These are phyloP conservation scores for Leccinum insolens DNA, from an alignment of 1,284 basidiomycete species.

Conservation along the genomic window DNA sequence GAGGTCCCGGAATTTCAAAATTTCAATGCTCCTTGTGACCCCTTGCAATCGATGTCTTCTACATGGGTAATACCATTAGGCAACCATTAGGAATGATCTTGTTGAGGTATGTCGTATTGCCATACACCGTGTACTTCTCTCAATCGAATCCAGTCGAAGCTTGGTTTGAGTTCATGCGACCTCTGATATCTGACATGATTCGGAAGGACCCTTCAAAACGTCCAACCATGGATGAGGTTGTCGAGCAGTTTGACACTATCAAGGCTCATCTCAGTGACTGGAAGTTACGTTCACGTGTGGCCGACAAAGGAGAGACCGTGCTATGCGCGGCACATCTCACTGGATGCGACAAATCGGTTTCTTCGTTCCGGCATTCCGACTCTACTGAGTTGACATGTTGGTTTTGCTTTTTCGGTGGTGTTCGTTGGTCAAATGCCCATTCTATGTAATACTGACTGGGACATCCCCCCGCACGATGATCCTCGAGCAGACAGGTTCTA, in stretches of 20 bases:
- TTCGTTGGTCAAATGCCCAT: too few relatives aligned
- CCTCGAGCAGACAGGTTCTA: too few relatives aligned
- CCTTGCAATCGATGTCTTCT: too few relatives aligned
- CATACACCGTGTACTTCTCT: neutral
- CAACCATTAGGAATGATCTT: neutral
- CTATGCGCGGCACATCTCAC: conserved; percentile 9
- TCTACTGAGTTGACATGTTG: conserved; percentile 6
- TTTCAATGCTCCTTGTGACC: neutral
- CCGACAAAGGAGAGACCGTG: conserved; percentile 8
- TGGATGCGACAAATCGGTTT: conserved; percentile 18
- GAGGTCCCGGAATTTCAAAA: conserved; percentile 26
- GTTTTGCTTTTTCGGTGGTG: too few relatives aligned
- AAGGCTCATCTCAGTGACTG: neutral
- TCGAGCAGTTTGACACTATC: conserved; percentile 9
- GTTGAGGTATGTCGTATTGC: conserved; percentile 18
- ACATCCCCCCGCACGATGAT: too few relatives aligned
- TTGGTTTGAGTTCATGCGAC: conserved; percentile 1
- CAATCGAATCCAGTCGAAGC: conserved; percentile 3
- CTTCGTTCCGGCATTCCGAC: conserved; percentile 12
- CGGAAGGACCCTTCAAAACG: conserved; percentile 6
- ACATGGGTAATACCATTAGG: neutral
- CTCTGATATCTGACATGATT: conserved; percentile 5
- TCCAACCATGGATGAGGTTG: conserved; percentile 22
- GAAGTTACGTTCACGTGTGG: conserved; percentile 22
- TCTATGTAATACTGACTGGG: too few relatives aligned